Evolutionary conservation across 257 asterid genomes (phyloP), one percentile per base, ranked within the genome.

Genomic region (Salvia miltiorrhiza): DNA sequence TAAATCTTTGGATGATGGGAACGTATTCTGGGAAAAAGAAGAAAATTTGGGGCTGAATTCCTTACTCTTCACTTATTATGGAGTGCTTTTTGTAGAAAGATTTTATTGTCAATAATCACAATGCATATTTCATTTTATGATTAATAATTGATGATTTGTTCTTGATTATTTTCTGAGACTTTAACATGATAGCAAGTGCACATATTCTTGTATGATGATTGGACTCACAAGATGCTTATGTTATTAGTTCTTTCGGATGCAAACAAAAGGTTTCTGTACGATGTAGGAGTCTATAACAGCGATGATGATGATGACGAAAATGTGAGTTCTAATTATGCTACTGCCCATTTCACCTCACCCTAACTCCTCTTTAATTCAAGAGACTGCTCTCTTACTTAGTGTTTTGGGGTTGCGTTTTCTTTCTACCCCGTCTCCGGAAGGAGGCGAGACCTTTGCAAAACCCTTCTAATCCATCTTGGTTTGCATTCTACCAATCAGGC

Each of bases 181-280:
- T n/a, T n/a, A n/a, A n/a, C n/a, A n/a, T n/a, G n/a, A n/a, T 16
- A 30, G 69, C 45, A 56, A 69, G 68, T 70, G 55, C 72, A 59
- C 52, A 67, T 71, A 52, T 52, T 44, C 52, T 53, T 80, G 66
- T 37, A 54, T 58, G 14, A 41, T 62, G 47, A 7, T 37, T 57
- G 53, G 66, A 44, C 65, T 79, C 69, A 82, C 74, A 37, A 70
- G 80, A 73, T 75, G 58, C 62, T 73, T 20, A 33, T 69, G 63
- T 62, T 79, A 41, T 77, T 86, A 91, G 97, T 91, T 69, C 87
- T 91, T 63, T 85, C 97, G 73, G 95, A 91, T 70, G 67, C 77
- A 55, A 84, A 82, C 83, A 92, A 89, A 77, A 73, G 96, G 82
- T 87, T 87, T 82, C 75, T 92, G 78, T 92, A 92, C 79, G 98